A percentile compares a stretch with the other conserved stretches of the same genome.
Evolutionary conservation across 192 early-diverging fungal genomes (phyloP).

Genomic region (Nowakowskiella sp.): DNA sequence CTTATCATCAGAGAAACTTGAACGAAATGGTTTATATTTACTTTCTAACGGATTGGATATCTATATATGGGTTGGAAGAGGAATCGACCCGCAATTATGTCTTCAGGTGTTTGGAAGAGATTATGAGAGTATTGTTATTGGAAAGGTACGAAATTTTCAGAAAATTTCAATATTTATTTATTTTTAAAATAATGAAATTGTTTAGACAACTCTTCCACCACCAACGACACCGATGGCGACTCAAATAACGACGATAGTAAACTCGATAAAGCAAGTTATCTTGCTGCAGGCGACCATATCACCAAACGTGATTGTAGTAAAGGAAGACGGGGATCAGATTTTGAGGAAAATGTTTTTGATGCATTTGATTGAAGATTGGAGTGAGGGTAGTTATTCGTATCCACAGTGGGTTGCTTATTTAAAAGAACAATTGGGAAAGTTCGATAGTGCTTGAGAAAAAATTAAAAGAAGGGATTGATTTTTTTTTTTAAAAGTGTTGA

Average conservation of each 20-base stretch:
- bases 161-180: slow-evolving; percentile 8
- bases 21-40: slow-evolving; percentile 79
- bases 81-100: slow-evolving; percentile 65
- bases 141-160: slow-evolving; percentile 51
- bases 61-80: slow-evolving; percentile 83
- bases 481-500: too few relatives aligned
- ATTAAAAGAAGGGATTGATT: too few relatives aligned
- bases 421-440: too few relatives aligned
- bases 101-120: slow-evolving; percentile 67
- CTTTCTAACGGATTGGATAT: slow-evolving; percentile 75
- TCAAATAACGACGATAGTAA: slow-evolving; percentile 72
- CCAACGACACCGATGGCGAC: slow-evolving; percentile 61
- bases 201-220: slow-evolving; percentile 63
- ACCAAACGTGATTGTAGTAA: slow-evolving; percentile 74
- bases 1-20: slow-evolving; percentile 73
- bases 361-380: slow-evolving; percentile 88
- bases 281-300: slow-evolving; percentile 50
- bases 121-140: slow-evolving; percentile 69
- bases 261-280: slow-evolving; percentile 60
- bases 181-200: slow-evolving; percentile 12
- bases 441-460: too few relatives aligned
- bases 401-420: slow-evolving; percentile 40
- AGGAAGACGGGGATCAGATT: slow-evolving; percentile 83
- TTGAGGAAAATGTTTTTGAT: slow-evolving; percentile 77
- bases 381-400: slow-evolving; percentile 49